Evolutionary conservation across 352 stramenopile genomes (phyloP).

Genomic region (Phytophthora syringae): DNA sequence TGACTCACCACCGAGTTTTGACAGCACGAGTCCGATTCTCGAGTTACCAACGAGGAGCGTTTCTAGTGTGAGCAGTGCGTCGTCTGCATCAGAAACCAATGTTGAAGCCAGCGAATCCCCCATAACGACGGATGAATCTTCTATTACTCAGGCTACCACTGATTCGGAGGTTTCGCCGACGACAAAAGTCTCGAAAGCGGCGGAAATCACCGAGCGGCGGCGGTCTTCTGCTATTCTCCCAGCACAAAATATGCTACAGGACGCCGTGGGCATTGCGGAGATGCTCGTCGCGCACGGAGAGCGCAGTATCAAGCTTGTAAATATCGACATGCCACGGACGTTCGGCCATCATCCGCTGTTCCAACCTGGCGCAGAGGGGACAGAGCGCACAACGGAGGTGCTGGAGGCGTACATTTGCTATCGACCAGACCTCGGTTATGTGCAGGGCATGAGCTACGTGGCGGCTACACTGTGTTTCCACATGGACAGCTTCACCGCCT

Average conservation of each 20-base stretch:
- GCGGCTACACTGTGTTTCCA: slow-evolving; percentile 85
- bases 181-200: not conserved
- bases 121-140: slow-evolving; percentile 3
- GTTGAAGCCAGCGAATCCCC: slow-evolving; percentile 24
- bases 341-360: slow-evolving; percentile 87
- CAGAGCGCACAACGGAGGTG: slow-evolving; percentile 77
- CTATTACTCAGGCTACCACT: not conserved
- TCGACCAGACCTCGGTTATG: slow-evolving; percentile 83
- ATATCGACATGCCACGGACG: slow-evolving; percentile 86
- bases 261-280: slow-evolving; percentile 79
- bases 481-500: slow-evolving; percentile 89
- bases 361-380: slow-evolving; percentile 73
- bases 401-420: slow-evolving; percentile 90
- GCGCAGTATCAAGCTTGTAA: slow-evolving; percentile 84
- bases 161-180: slow-evolving; percentile 1
- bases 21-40: slow-evolving; percentile 26
- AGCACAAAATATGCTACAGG: slow-evolving; percentile 60
- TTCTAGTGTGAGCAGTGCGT: slow-evolving; percentile 41
- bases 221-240: slow-evolving; percentile 41
- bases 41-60: slow-evolving; percentile 35
- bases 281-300: slow-evolving; percentile 83
- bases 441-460: slow-evolving; percentile 91
- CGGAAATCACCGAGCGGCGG: slow-evolving; percentile 17
- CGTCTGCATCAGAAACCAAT: slow-evolving; percentile 30
- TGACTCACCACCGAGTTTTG: slow-evolving; percentile 29